Evolutionary conservation across 2,329 filamentous ascomycete species (phyloP).

Genomic region (Biscogniauxia mediterranea): DNA sequence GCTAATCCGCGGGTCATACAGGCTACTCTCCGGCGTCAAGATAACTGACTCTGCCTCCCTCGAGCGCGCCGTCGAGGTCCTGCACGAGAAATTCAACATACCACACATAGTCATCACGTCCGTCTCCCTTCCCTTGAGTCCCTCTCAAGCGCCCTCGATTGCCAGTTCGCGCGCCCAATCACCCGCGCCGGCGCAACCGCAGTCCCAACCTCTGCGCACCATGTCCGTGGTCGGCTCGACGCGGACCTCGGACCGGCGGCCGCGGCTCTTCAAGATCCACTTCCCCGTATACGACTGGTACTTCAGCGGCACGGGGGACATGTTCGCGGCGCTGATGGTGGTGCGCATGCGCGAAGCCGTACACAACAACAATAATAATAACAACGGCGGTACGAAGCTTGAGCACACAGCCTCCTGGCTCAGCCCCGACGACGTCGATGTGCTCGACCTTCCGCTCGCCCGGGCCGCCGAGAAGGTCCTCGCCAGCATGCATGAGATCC

Average conservation of each 20-base stretch:
- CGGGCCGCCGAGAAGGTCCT: conserved; percentile 82
- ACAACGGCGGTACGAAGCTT: background rate
- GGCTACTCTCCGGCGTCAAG: conserved; percentile 78
- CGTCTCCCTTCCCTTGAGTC: conserved; percentile 63
- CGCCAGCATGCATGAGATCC: conserved; percentile 86
- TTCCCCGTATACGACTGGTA: conserved; percentile 88
- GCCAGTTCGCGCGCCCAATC: conserved; percentile 58
- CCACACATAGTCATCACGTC: conserved; percentile 94
- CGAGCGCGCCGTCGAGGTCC: conserved; percentile 67
- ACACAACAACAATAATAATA: conserved; percentile 29
- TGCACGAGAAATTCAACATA: conserved; percentile 74
- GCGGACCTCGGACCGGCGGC: conserved; percentile 57
- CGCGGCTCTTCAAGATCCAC: conserved; percentile 84
- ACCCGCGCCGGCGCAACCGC: conserved; percentile 12
- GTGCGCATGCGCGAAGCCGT: conserved; percentile 85
- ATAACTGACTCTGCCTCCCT: conserved; percentile 75
- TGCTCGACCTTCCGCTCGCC: conserved; percentile 76
- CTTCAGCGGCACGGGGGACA: conserved; percentile 95
- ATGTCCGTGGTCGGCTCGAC: conserved; percentile 70
- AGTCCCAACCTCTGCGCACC: conserved; percentile 35
- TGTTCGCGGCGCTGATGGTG: conserved; percentile 92
- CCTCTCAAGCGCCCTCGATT: conserved; percentile 59
- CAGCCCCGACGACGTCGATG: conserved; percentile 67
- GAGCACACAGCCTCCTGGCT: conserved; percentile 63
- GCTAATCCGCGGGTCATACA: conserved; percentile 36